Evolutionary conservation across 345 rosid species (phyloP).

Genomic region (Aquilaria yunnanensis): DNA sequence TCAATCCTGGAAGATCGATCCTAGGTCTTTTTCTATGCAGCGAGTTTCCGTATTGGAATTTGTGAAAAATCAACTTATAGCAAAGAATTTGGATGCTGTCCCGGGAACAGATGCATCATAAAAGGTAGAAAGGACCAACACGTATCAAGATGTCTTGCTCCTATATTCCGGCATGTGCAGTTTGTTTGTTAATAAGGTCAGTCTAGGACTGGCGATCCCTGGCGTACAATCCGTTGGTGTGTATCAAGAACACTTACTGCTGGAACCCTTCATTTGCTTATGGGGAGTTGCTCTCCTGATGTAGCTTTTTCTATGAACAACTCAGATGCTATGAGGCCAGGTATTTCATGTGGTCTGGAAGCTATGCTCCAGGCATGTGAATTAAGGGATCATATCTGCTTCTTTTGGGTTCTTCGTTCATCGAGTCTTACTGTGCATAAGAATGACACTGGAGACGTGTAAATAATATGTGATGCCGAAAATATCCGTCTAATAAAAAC

Average conservation of each 20-base stretch:
- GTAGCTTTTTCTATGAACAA: background rate
- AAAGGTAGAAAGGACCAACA: background rate
- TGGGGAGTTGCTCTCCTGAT: background rate
- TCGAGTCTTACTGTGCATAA: background rate
- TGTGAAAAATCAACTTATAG: conserved; percentile 61
- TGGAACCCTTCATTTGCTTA: background rate
- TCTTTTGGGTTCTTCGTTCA: background rate
- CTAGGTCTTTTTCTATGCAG: conserved; percentile 34
- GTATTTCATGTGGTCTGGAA: background rate
- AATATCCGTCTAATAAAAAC: no score
- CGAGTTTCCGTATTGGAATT: conserved; percentile 73
- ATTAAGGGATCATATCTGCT: background rate
- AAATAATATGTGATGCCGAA: background rate
- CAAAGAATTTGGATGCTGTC: conserved; percentile 33
- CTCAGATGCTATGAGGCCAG: background rate
- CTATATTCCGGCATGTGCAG: conserved; percentile 12
- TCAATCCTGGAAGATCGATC: background rate
- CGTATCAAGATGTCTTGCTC: background rate
- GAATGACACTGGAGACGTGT: background rate
- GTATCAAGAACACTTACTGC: background rate
- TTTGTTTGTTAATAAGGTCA: conserved; percentile 13
- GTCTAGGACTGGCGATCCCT: conserved; percentile 2
- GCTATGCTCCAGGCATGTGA: background rate
- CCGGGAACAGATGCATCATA: background rate
- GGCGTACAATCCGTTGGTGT: background rate